Evolutionary conservation across 164 flowering plant genomes (phyloP), one percentile per base, ranked within the genome.

Genomic region (Buxus sempervirens): DNA sequence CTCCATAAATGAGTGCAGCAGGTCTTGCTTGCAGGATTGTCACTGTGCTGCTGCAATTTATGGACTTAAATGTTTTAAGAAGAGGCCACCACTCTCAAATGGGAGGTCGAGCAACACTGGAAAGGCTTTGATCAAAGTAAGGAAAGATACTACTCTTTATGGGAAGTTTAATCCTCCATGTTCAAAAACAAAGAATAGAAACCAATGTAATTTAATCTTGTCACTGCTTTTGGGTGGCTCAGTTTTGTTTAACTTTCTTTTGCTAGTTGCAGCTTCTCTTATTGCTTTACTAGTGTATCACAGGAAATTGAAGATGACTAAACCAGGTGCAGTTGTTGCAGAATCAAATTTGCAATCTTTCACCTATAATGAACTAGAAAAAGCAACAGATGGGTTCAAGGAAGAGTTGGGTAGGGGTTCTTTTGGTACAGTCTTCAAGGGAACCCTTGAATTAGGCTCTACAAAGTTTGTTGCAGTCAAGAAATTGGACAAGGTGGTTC

Each of bases 11-110:
- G 63, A 72, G 56, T 82, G 88, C 66, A 75, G 73, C 49, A 28
- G 70, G 7, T 64, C 70, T 54, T 83, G 86, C 71, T 54, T 78
- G 66, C 20, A 41, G n/a, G 86, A 85, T 57, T 83, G 85, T 56
- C 58, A 72, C 15, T 83, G 88, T 59, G 82, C 73, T 26, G 83
- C 64, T 58, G 85, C 81, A 9, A 60, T 78, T 16, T 49, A 63
- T 5, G 49, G 51, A 19, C 64, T 60, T 1, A 59, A 24, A 1
- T 84, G 85, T 48, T 82, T 80, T 83, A 82, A 80, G 77, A 84
- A 82, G 72, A 75, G 57, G 36, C 48, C 66, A 9, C 78, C 78
- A 15, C 58, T 72, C 0, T 72, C 78, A 0, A 69, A 79, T 74
- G 88, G 88, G 18, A 69, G 67, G 26, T 7, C 58, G 0, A 73